These are phyloP conservation scores for Suhomyces yuchorum DNA, from an alignment of 1,139 yeast species.

Conservation along the genomic window DNA sequence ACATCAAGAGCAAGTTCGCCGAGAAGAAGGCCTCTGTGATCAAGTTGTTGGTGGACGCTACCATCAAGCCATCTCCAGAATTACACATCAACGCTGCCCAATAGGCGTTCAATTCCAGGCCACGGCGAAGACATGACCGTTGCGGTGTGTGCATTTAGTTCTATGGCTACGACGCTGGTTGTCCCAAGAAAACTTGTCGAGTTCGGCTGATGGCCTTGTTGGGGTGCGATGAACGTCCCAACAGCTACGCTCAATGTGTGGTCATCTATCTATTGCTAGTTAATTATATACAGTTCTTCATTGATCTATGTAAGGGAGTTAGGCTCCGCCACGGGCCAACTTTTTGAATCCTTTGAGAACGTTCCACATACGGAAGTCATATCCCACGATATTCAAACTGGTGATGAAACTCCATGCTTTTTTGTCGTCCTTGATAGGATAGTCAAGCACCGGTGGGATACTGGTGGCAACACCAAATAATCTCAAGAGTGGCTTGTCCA, in stretches of 20 bases:
- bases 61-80: constrained; percentile 76
- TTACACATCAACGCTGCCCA: constrained; percentile 71
- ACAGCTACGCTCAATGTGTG: background rate
- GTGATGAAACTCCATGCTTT: constrained; percentile 88
- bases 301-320: constrained; percentile 1
- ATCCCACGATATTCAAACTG: constrained; percentile 84
- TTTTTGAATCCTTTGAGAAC: constrained; percentile 45
- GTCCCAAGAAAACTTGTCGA: background rate
- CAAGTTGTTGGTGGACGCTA: constrained; percentile 76
- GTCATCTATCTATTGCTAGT: constrained; percentile 6
- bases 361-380: constrained; percentile 74
- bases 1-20: constrained; percentile 63
- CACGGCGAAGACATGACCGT: background rate
- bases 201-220: background rate
- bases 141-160: background rate
- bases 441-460: constrained; percentile 86
- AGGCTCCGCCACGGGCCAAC: constrained; percentile 40
- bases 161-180: constrained; percentile 1
- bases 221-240: background rate
- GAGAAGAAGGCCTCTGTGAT: constrained; percentile 70
- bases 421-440: constrained; percentile 79
- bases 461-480: constrained; percentile 63
- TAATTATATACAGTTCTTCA: constrained; percentile 4
- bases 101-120: constrained; percentile 2
- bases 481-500: constrained; percentile 72